Evolutionary conservation across 2,329 filamentous ascomycete species (phyloP), one percentile per base, ranked within the genome.

Genomic region (Penicillium brasilianum): DNA sequence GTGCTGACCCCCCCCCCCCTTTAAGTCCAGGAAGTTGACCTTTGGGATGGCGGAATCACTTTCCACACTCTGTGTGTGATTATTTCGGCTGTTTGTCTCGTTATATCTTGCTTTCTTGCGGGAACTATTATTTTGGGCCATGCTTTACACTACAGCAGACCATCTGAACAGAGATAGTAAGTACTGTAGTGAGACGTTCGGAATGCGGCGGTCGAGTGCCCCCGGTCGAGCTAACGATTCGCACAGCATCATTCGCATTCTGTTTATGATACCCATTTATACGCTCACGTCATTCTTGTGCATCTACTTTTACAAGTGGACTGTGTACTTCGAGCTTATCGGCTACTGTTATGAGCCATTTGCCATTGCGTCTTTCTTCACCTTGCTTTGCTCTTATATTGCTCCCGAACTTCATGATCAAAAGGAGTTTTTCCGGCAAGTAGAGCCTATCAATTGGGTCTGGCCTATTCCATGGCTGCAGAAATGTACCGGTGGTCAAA

Each of bases 341-440:
- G 87, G 90, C 70, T 90, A 95, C 74, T 94, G 91, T 78, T 96
- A 96, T 76, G 92, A 96, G 79, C 91, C 92, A 11, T 94, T 96
- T 71, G 91, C 91, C 59, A 93, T 96, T 66, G 89, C 90, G 32
- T 91, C 90, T 65, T 96, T 96, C 82, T 96, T 96, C 78, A 87
- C 90, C 9, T 82, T 96, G 50, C 80, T 96, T 71, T 95, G 91
- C 74, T 85, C 92, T 72, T 95, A 95, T 76, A 84, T 92, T 63
- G 90, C 89, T 5, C 89, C 90, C 8, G 87, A 89, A 67, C 78
- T 96, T 22, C 91, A 93, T 75, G 84, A 87, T 28, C 92, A 96
- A 75, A 96, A 96, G 74, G 84, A 89, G 46, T 95, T 90, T 76
- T 96, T 96, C 73, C 84, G 91, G 44, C 80, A 84, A 39, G 82